Percentiles rank a stretch among this genome's conserved stretches.
Evolutionary conservation across 208 protist species (phyloP).

Genomic region (Wallacemonas sp.): DNA sequence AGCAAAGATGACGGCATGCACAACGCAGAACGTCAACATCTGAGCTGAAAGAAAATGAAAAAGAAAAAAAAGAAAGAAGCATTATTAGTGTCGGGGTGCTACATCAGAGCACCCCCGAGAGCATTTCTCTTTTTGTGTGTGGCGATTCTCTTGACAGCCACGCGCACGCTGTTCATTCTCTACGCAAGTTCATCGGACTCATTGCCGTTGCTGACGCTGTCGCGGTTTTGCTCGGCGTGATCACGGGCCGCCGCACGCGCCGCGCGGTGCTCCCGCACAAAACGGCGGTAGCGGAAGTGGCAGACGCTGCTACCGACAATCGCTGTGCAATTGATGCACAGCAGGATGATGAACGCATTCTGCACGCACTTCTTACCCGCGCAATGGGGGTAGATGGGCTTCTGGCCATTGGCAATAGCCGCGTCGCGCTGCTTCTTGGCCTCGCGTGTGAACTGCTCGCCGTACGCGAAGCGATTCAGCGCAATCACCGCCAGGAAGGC

Average conservation of each 20-base stretch:
- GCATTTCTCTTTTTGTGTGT: neutral
- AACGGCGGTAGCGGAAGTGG: slow-evolving; percentile 54
- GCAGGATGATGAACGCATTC: slow-evolving; percentile 35
- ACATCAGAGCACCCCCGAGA: no score
- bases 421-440: slow-evolving; percentile 28
- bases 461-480: slow-evolving; percentile 65
- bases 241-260: slow-evolving; percentile 1
- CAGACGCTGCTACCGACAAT: slow-evolving; percentile 28
- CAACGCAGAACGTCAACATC: no score
- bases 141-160: no score
- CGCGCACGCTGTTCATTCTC: no score
- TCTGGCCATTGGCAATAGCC: slow-evolving; percentile 9
- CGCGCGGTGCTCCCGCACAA: slow-evolving; percentile 25
- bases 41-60: neutral
- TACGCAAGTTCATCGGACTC: no score
- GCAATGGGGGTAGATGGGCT: slow-evolving; percentile 34
- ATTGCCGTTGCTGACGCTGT: neutral
- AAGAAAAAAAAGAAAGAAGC: slow-evolving; percentile 13
- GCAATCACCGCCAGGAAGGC: slow-evolving; percentile 50
- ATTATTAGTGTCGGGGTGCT: no score
- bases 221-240: neutral
- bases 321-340: slow-evolving; percentile 47
- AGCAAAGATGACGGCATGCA: slow-evolving; percentile 2
- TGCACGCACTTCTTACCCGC: slow-evolving; percentile 36
- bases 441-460: slow-evolving; percentile 52